Conservation (phyloP, 139 green algal genomes). For the Chlorella sorokiniana region DNA sequence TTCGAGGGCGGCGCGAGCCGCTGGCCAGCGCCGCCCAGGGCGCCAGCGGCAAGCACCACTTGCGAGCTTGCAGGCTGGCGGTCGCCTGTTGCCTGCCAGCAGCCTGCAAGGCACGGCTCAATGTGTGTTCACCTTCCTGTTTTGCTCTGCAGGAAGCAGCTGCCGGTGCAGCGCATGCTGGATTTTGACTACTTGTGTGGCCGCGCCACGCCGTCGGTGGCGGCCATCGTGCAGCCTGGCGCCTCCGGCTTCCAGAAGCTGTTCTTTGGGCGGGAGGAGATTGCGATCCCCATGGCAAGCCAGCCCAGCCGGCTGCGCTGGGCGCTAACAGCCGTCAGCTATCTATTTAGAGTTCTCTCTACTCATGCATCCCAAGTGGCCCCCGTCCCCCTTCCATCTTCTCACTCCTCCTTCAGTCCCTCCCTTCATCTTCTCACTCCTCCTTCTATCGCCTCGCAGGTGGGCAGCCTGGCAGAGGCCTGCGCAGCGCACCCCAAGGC, state of each 20-base stretch:
- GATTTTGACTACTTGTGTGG: conserved; percentile 95
- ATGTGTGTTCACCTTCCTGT: neutral
- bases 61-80: neutral
- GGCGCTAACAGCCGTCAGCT: too few species aligned
- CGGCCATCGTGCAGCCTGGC: conserved; percentile 83
- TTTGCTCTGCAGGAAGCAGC: conserved; percentile 35
- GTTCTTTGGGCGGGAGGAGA: conserved; percentile 91
- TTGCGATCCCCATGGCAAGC: conserved; percentile 82
- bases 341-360: neutral
- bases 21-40: too few species aligned
- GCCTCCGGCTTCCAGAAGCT: conserved; percentile 87
- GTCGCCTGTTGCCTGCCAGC: neutral
- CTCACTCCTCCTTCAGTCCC: neutral
- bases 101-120: neutral
- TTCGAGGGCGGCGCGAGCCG: too few species aligned
- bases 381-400: too few species aligned
- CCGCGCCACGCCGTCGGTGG: conserved; percentile 81
- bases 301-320: too few species aligned
- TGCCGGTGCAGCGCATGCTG: conserved; percentile 89
- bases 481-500: conserved; percentile 74
- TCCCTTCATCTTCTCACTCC: neutral
- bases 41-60: too few species aligned
- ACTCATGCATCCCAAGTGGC: neutral
- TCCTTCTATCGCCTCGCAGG: neutral
- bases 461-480: conserved; percentile 74